Percentiles rank a stretch among this genome's conserved stretches.
Conservation (phyloP, 768 basidiomycete species). For the Lactarius hatsudake region DNA sequence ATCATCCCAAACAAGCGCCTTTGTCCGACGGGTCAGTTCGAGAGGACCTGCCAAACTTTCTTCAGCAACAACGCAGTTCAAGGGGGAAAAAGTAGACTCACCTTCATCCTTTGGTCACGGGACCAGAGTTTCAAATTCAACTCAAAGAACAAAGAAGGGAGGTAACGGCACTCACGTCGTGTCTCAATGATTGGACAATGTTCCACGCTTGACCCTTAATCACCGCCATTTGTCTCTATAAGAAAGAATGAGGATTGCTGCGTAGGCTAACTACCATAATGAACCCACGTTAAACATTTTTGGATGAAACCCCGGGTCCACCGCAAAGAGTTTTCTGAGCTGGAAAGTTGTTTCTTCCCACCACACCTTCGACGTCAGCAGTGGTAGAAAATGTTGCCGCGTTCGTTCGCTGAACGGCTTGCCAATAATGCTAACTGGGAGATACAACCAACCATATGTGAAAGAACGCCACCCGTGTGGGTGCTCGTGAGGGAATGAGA, state of each 20-base stretch:
- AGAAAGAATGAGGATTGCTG: conserved; percentile 7
- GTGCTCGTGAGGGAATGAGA: conserved; percentile 90
- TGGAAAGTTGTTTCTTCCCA: conserved; percentile 87
- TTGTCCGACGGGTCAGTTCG: conserved; percentile 81
- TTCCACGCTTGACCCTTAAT: conserved; percentile 94
- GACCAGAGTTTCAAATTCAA: neutral
- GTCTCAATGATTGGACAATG: conserved; percentile 79
- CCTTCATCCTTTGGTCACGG: conserved; percentile 62
- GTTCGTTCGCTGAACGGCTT: conserved; percentile 83
- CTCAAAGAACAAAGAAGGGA: neutral
- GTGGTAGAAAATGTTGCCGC: conserved; percentile 74
- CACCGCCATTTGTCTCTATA: conserved; percentile 81
- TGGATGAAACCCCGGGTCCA: conserved; percentile 84
- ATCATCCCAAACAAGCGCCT: conserved; percentile 83
- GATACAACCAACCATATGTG: conserved; percentile 85
- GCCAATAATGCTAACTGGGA: conserved; percentile 83
- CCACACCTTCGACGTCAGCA: conserved; percentile 82
- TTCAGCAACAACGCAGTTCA: neutral
- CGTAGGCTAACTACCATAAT: neutral
- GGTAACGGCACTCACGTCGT: conserved; percentile 49
- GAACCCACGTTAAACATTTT: conserved; percentile 78
- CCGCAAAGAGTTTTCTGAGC: conserved; percentile 69
- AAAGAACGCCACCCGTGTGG: conserved; percentile 75
- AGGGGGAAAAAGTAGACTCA: conserved; percentile 32
- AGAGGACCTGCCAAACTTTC: conserved; percentile 61